Conservation (phyloP, 805 yeast species). For the Sporopachydermia quercuum region DNA sequence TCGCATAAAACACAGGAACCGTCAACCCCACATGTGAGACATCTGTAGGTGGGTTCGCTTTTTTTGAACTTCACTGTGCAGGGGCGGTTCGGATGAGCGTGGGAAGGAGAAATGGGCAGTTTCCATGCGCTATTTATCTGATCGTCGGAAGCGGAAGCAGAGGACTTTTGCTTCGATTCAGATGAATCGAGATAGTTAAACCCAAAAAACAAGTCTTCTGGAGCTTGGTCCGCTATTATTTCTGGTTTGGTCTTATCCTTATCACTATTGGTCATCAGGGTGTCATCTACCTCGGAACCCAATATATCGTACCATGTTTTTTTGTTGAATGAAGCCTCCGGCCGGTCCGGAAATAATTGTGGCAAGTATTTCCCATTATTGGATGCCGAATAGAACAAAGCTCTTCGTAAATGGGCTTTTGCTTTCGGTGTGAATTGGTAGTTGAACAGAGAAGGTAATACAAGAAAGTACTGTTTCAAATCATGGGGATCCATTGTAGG, state of each 20-base stretch:
- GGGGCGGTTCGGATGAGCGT: slow-evolving; percentile 45
- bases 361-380: slow-evolving; percentile 24
- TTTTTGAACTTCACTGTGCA: slow-evolving; percentile 59
- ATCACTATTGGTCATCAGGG: slow-evolving; percentile 12
- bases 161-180: slow-evolving; percentile 9
- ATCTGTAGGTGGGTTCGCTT: slow-evolving; percentile 74
- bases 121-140: slow-evolving; percentile 9
- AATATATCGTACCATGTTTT: slow-evolving; percentile 3
- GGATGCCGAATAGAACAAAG: slow-evolving; percentile 29
- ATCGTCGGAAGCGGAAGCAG: slow-evolving; percentile 12
- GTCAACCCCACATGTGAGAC: slow-evolving; percentile 62
- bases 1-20: slow-evolving; percentile 78
- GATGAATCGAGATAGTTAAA: slow-evolving; percentile 2
- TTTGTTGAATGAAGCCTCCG: slow-evolving; percentile 1
- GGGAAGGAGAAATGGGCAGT: too few relatives aligned
- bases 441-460: background rate
- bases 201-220: slow-evolving; percentile 6
- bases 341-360: slow-evolving; percentile 22
- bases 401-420: slow-evolving; percentile 23
- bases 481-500: too few relatives aligned
- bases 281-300: slow-evolving; percentile 4
- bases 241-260: slow-evolving; percentile 12
- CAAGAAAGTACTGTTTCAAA: background rate
- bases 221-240: slow-evolving; percentile 12
- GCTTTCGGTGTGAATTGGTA: slow-evolving; percentile 8